phyloP scores from a whole-genome alignment of 2,329 filamentous ascomycete genomes.

The Fusarium kyushuense region DNA sequence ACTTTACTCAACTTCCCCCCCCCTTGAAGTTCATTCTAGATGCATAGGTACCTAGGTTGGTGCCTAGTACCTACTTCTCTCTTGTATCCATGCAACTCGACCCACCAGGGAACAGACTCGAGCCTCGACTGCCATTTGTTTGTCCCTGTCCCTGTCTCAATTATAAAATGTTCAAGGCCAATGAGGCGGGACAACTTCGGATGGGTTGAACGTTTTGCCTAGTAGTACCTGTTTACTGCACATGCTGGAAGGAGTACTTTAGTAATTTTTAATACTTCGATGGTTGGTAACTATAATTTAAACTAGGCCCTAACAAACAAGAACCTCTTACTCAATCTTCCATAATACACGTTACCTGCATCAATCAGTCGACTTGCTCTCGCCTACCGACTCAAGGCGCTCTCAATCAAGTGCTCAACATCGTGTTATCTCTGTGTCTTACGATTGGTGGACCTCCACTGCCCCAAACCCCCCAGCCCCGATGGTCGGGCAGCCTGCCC shows the following conservation, averaged over 20 bases:
- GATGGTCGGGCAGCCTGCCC: slow-evolving; percentile 24
- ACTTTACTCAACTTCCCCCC: not conserved
- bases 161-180: not conserved
- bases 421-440: slow-evolving; percentile 37
- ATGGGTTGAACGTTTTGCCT: not conserved
- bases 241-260: not conserved
- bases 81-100: slow-evolving; percentile 7
- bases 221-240: not conserved
- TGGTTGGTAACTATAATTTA: not conserved
- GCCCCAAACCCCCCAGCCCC: not conserved
- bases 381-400: not conserved
- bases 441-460: slow-evolving; percentile 38
- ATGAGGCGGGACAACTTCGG: slow-evolving; percentile 11
- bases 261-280: not conserved
- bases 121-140: slow-evolving; percentile 10
- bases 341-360: not conserved
- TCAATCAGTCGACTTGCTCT: not conserved
- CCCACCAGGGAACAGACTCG: not conserved
- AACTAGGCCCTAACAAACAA: not conserved
- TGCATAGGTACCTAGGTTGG: too few species aligned
- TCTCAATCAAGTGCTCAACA: slow-evolving; percentile 2
- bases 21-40: not conserved
- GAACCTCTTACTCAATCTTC: not conserved
- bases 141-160: not conserved
- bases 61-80: not conserved